phyloP scores from a whole-genome alignment of 2,329 filamentous ascomycete species.

The Pseudohalonectria lignicola region DNA sequence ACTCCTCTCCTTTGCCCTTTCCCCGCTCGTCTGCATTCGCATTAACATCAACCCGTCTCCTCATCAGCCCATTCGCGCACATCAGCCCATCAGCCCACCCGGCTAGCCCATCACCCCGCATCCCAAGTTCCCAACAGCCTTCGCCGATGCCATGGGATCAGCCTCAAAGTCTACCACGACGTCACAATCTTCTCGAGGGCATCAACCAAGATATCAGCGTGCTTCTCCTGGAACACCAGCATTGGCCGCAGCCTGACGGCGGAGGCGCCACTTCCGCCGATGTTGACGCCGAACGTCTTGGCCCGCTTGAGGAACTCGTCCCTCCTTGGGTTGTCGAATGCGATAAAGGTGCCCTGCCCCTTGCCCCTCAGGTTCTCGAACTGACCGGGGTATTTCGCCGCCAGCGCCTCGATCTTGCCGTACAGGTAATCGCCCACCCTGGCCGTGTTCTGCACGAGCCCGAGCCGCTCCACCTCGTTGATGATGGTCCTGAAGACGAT shows the following conservation, averaged over 20 bases:
- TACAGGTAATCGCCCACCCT: conserved; percentile 71
- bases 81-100: too few relatives aligned
- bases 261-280: conserved; percentile 66
- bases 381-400: conserved; percentile 60
- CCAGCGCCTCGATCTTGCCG: conserved; percentile 54
- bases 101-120: too few relatives aligned
- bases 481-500: conserved; percentile 81
- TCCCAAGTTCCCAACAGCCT: too few relatives aligned
- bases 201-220: conserved; percentile 77
- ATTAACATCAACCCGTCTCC: too few relatives aligned
- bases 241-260: conserved; percentile 79
- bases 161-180: conserved; percentile 19
- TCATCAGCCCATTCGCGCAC: too few relatives aligned
- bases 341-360: conserved; percentile 84
- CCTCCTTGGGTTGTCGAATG: conserved; percentile 73
- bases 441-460: conserved; percentile 72
- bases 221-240: conserved; percentile 85
- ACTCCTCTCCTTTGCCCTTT: too few relatives aligned
- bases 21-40: too few relatives aligned
- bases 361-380: conserved; percentile 80
- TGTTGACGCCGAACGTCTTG: conserved; percentile 75
- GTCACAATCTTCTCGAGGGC: conserved; percentile 64
- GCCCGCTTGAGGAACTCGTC: conserved; percentile 71
- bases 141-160: too few relatives aligned
- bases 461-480: conserved; percentile 61